These are phyloP conservation scores for Phycomyces nitens DNA, from an alignment of 192 early-diverging fungal species.

Conservation along the genomic window DNA sequence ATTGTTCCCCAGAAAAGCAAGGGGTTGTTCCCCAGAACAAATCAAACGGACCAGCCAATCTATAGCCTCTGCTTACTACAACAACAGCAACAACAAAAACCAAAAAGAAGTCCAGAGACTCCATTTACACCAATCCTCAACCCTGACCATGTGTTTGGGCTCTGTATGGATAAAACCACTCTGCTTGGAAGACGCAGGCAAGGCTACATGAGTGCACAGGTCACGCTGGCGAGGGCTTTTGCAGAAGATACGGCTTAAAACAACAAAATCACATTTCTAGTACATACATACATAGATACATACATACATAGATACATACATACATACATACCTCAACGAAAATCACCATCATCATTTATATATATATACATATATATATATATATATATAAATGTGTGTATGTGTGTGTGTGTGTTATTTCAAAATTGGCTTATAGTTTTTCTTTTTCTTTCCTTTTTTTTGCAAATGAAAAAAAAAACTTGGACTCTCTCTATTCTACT, in stretches of 20 bases:
- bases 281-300: not conserved
- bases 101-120: too few relatives aligned
- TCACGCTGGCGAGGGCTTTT: slow-evolving; percentile 1
- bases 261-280: not conserved
- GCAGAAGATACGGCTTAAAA: not conserved
- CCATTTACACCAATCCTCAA: too few relatives aligned
- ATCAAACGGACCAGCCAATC: not conserved
- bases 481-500: too few relatives aligned
- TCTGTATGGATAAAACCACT: not conserved
- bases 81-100: too few relatives aligned
- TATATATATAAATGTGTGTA: too few relatives aligned
- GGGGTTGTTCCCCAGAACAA: not conserved
- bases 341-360: too few relatives aligned
- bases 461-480: too few relatives aligned
- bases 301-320: not conserved
- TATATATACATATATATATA: too few relatives aligned
- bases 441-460: too few relatives aligned
- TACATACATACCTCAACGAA: not conserved
- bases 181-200: not conserved
- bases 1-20: not conserved
- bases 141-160: not conserved
- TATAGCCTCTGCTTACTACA: not conserved
- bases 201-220: not conserved
- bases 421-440: too few relatives aligned
- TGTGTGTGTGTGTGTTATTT: too few relatives aligned